phyloP scores from a whole-genome alignment of 139 green algal species.

The Astrephomene gubernaculifera region DNA sequence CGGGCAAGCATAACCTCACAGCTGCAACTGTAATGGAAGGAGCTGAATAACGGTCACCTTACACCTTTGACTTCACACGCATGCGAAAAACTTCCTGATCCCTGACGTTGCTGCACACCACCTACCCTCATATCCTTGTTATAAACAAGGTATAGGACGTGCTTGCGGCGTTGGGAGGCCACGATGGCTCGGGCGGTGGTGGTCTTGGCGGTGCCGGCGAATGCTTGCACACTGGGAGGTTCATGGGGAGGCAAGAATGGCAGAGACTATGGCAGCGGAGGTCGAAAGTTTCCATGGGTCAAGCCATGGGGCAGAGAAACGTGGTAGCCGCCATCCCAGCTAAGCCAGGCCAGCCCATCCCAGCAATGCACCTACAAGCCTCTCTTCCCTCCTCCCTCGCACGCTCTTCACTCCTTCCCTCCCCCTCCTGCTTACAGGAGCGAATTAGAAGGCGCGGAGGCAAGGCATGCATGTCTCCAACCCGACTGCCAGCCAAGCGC shows the following conservation, averaged over 20 bases:
- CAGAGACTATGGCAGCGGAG: background rate
- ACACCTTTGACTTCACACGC: too few relatives aligned
- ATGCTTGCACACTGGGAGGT: constrained; percentile 15
- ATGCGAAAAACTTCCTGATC: too few relatives aligned
- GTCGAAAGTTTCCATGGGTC: background rate
- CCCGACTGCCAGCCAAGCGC: background rate
- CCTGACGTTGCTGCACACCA: background rate
- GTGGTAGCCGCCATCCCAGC: too few relatives aligned
- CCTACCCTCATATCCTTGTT: constrained; percentile 12
- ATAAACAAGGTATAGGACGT: constrained; percentile 29
- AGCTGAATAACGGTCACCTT: too few relatives aligned
- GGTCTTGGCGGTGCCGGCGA: constrained; percentile 39
- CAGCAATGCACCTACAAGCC: background rate
- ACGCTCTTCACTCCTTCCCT: background rate
- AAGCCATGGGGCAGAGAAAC: background rate
- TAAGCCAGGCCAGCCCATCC: background rate
- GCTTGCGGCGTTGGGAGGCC: background rate
- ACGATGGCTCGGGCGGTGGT: constrained; percentile 6
- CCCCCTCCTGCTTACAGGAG: too few relatives aligned
- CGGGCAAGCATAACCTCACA: too few relatives aligned
- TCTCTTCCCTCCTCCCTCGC: background rate
- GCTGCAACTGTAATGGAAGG: too few relatives aligned
- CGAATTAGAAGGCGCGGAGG: too few relatives aligned
- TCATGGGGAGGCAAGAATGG: background rate
- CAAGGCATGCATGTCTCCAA: too few relatives aligned